phyloP scores from a whole-genome alignment of 2,329 filamentous ascomycete genomes.

The Microsporum canis region DNA sequence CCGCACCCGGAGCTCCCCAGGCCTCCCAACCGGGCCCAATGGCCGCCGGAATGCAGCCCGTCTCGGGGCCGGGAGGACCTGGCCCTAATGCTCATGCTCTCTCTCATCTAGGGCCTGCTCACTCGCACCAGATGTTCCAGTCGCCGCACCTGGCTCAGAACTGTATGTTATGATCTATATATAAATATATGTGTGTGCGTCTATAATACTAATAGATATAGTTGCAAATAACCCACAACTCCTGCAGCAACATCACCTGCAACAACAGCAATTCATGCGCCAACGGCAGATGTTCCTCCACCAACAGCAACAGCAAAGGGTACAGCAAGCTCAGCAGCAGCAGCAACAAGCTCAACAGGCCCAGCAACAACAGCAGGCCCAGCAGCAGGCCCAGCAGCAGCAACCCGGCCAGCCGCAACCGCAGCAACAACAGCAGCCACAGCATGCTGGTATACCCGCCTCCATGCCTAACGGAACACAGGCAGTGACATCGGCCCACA shows the following conservation, averaged over 20 bases:
- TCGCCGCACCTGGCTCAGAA: constrained; percentile 36
- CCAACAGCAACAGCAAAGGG: constrained; percentile 21
- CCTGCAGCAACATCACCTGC: constrained; percentile 29
- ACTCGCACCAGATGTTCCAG: constrained; percentile 43
- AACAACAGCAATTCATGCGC: constrained; percentile 20
- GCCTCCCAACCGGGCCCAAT: constrained; percentile 52
- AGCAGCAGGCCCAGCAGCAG: constrained; percentile 19
- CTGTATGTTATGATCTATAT: constrained; percentile 20
- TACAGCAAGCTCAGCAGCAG: constrained; percentile 17
- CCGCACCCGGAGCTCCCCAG: constrained; percentile 47
- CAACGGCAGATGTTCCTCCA: constrained; percentile 25
- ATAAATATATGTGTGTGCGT: background rate
- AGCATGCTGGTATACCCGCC: constrained; percentile 26
- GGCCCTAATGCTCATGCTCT: constrained; percentile 49
- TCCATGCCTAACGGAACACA: constrained; percentile 34
- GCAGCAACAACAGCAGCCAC: constrained; percentile 21
- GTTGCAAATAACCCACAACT: constrained; percentile 36
- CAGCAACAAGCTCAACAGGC: constrained; percentile 24
- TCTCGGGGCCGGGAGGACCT: constrained; percentile 41
- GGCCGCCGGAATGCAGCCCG: constrained; percentile 53
- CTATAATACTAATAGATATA: constrained; percentile 11
- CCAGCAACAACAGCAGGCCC: constrained; percentile 24
- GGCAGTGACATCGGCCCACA: constrained; percentile 31
- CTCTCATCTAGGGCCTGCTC: constrained; percentile 46
- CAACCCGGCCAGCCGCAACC: constrained; percentile 23